Conservation (phyloP, 2,329 filamentous ascomycete genomes). For the Colletotrichum sp. region DNA sequence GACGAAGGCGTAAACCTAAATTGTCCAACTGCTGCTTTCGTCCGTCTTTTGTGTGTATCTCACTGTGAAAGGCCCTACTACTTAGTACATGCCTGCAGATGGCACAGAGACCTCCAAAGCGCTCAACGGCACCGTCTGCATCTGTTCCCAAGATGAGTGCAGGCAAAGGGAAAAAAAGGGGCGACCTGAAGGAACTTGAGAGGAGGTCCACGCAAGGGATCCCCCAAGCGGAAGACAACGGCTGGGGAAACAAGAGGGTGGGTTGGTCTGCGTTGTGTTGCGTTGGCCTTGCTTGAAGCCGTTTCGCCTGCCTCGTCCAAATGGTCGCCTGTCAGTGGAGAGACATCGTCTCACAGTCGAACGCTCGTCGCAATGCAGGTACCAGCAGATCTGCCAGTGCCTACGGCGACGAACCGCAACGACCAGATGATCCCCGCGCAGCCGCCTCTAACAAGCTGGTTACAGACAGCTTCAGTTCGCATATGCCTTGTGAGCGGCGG, state of each 20-base stretch:
- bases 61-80: background rate
- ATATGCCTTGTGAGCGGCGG: background rate
- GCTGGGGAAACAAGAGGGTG: background rate
- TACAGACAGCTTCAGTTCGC: background rate
- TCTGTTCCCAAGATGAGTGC: background rate
- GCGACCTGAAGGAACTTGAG: background rate
- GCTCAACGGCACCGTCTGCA: background rate
- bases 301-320: background rate
- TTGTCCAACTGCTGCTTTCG: conserved; percentile 1
- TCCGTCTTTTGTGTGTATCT: background rate
- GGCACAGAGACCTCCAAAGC: conserved; percentile 7
- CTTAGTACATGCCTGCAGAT: background rate
- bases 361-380: conserved; percentile 8
- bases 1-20: conserved; percentile 15
- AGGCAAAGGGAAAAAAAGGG: background rate
- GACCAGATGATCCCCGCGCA: background rate
- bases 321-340: background rate
- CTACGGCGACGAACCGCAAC: background rate
- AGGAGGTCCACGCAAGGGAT: background rate
- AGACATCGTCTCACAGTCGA: conserved; percentile 12
- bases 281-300: background rate
- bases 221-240: background rate
- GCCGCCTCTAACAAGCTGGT: background rate
- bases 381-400: background rate
- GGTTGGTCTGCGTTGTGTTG: background rate